Conservation (phyloP, 1,284 basidiomycete species). For the Kwoniella shivajii region DNA sequence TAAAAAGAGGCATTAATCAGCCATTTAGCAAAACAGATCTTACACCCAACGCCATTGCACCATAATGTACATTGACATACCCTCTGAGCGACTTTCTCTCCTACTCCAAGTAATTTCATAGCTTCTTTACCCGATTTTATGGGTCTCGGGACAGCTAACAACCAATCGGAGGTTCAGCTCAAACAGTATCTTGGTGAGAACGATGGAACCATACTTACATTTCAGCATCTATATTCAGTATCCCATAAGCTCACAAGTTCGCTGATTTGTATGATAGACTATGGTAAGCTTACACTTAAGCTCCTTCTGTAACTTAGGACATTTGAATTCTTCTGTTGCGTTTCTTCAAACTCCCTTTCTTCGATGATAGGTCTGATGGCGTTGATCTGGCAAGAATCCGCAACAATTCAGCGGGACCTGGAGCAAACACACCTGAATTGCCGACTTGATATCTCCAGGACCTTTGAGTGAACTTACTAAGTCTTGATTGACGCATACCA, state of each 20-base stretch:
- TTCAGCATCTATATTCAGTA: conserved; percentile 44
- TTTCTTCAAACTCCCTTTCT: conserved; percentile 50
- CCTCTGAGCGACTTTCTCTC: conserved; percentile 49
- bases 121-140: conserved; percentile 51
- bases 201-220: too few relatives aligned
- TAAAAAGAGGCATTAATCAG: conserved; percentile 16
- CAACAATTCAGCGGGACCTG: too few relatives aligned
- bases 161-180: conserved; percentile 2
- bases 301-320: conserved; percentile 51
- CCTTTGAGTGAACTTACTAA: conserved; percentile 36
- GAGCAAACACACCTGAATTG: too few relatives aligned
- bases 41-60: too few relatives aligned
- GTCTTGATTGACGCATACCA: conserved; percentile 52
- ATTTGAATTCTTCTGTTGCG: conserved; percentile 51
- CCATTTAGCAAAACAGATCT: too few relatives aligned
- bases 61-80: conserved; percentile 22
- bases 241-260: too few relatives aligned
- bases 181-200: too few relatives aligned
- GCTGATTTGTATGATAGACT: neutral
- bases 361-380: conserved; percentile 53
- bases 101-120: conserved; percentile 43
- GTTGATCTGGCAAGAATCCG: conserved; percentile 39
- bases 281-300: conserved; percentile 45
- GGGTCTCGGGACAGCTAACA: conserved; percentile 43
- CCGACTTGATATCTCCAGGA: neutral